A percentile compares a stretch with the other conserved stretches of the same genome.
Conservation (phyloP, 306 rosid genomes). For the Trichosanthes cucumerina region DNA sequence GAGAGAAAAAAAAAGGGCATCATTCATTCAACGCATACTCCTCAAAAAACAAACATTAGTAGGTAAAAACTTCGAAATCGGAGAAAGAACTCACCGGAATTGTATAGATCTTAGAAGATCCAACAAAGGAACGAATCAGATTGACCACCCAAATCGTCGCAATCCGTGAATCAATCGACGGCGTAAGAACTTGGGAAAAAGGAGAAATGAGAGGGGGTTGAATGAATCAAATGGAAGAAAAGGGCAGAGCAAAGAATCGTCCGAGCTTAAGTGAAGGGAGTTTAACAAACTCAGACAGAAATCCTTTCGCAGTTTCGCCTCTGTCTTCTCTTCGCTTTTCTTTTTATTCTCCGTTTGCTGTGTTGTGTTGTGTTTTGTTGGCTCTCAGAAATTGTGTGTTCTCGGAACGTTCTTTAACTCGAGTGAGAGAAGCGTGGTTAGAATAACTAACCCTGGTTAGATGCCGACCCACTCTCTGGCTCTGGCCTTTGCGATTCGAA, state of each 20-base stretch:
- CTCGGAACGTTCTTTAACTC: conserved; percentile 38
- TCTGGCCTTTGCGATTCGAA: conserved; percentile 24
- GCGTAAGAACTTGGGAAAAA: neutral
- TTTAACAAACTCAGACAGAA: neutral
- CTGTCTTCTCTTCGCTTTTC: neutral
- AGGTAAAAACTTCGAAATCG: neutral
- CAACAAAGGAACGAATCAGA: neutral
- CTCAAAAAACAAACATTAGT: neutral
- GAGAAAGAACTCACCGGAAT: conserved; percentile 12
- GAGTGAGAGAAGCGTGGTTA: conserved; percentile 23
- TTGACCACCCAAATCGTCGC: conserved; percentile 2
- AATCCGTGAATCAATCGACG: no score
- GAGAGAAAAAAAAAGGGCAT: neutral
- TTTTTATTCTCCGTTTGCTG: neutral
- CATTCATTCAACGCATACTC: neutral
- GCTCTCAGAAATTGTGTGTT: neutral
- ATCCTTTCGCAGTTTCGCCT: neutral
- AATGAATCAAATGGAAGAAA: conserved; percentile 9
- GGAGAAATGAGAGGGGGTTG: neutral
- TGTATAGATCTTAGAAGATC: conserved; percentile 4
- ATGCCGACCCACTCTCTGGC: conserved; percentile 23
- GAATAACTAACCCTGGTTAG: conserved; percentile 36
- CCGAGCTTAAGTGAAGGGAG: conserved; percentile 32
- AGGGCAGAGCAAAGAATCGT: conserved; percentile 18
- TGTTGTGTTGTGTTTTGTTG: neutral